Conservation (phyloP, 768 basidiomycete genomes). For the Hygrophorus pudorinus region DNA sequence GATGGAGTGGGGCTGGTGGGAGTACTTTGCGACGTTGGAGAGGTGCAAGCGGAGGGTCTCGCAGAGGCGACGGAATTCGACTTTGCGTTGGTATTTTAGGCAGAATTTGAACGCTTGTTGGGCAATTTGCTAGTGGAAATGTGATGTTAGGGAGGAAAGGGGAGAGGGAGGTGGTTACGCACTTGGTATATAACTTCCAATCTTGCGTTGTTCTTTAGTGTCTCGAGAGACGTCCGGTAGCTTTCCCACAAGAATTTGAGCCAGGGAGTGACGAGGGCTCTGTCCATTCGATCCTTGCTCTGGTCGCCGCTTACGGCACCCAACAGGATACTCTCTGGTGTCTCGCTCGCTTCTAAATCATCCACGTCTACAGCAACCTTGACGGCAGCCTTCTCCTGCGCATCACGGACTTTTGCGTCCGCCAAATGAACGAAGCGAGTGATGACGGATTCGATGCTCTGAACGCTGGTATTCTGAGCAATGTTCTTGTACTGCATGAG, state of each 20-base stretch:
- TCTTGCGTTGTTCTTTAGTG: conserved; percentile 90
- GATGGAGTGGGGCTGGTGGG: conserved; percentile 88
- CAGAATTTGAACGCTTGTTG: conserved; percentile 98
- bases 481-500: conserved; percentile 98
- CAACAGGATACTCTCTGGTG: conserved; percentile 84
- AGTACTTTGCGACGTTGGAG: conserved; percentile 89
- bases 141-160: not conserved
- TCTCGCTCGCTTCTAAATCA: conserved; percentile 92
- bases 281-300: conserved; percentile 89
- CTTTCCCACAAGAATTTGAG: conserved; percentile 99
- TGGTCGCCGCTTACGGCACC: conserved; percentile 85
- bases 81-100: conserved; percentile 84
- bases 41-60: conserved; percentile 95
- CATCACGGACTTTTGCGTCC: conserved; percentile 74
- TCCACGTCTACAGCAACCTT: conserved; percentile 76
- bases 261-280: conserved; percentile 93
- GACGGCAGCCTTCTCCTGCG: conserved; percentile 79
- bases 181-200: conserved; percentile 93
- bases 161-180: conserved; percentile 12
- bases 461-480: conserved; percentile 86
- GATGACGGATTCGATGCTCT: conserved; percentile 87
- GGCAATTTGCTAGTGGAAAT: conserved; percentile 67
- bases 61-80: conserved; percentile 94
- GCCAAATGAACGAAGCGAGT: conserved; percentile 75
- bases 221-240: conserved; percentile 91